A percentile compares a stretch with the other conserved stretches of the same genome.
Conservation (phyloP, 2,329 filamentous ascomycete species). For the Colletotrichum magnum region DNA sequence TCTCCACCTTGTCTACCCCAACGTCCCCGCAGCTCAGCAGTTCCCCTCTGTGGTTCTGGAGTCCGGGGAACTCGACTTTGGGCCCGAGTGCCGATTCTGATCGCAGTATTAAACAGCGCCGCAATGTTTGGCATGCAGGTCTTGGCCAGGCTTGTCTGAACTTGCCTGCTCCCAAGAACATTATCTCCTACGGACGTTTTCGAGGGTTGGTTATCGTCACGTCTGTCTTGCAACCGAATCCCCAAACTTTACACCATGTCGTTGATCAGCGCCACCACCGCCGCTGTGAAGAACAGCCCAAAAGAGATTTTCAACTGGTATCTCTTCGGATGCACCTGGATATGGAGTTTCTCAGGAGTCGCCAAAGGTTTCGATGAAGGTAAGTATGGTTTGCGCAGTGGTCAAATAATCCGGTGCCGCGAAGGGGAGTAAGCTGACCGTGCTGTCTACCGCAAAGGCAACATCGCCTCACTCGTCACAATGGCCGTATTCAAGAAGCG, state of each 20-base stretch:
- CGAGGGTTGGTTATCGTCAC: background rate
- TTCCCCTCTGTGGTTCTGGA: background rate
- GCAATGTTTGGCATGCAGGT: too few relatives aligned
- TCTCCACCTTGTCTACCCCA: background rate
- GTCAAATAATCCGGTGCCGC: background rate
- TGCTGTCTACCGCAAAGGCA: slow-evolving; percentile 39
- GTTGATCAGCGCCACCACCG: slow-evolving; percentile 46
- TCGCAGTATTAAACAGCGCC: background rate
- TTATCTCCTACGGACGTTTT: too few relatives aligned
- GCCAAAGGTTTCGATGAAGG: slow-evolving; percentile 51
- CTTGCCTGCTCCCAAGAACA: too few relatives aligned
- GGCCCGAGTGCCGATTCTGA: background rate
- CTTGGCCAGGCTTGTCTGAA: too few relatives aligned
- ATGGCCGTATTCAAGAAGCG: slow-evolving; percentile 47
- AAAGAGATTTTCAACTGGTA: slow-evolving; percentile 50
- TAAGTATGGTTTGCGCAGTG: slow-evolving; percentile 6
- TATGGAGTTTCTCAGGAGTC: slow-evolving; percentile 49
- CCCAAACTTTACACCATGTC: slow-evolving; percentile 7
- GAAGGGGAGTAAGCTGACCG: background rate
- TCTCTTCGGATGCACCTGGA: slow-evolving; percentile 44
- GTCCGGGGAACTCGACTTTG: background rate
- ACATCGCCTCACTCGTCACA: slow-evolving; percentile 49
- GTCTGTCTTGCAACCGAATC: background rate
- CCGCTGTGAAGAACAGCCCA: slow-evolving; percentile 46
- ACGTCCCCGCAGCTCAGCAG: background rate